Conservation (phyloP, 331 rosid species). For the Arachis monticola region DNA sequence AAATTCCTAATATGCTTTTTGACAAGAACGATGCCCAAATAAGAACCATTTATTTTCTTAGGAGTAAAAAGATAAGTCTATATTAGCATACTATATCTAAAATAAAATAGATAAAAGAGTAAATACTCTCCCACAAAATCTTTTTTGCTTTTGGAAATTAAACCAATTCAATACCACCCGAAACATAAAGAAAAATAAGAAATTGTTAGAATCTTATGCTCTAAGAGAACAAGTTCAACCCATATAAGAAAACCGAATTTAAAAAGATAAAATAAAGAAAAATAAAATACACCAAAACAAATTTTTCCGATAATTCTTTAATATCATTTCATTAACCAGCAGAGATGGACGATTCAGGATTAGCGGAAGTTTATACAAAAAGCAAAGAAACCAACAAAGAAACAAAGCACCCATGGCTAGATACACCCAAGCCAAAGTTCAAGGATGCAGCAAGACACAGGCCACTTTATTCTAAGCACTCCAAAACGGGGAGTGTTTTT, state of each 20-base stretch:
- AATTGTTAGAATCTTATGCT: no score
- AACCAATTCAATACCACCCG: no score
- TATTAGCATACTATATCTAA: no score
- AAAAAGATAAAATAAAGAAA: not conserved
- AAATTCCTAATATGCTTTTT: no score
- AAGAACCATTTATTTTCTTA: no score
- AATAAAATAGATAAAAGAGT: no score
- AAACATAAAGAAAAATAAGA: no score
- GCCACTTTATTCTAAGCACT: slow-evolving; percentile 46
- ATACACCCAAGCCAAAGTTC: slow-evolving; percentile 38
- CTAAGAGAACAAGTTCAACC: not conserved
- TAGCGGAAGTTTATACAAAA: slow-evolving; percentile 10
- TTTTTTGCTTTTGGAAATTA: no score
- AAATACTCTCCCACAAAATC: no score
- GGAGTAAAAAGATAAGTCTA: no score
- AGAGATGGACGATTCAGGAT: slow-evolving; percentile 30
- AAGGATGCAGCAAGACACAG: slow-evolving; percentile 13
- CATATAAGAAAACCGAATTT: not conserved
- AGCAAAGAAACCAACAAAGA: slow-evolving; percentile 18
- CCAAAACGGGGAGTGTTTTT: slow-evolving; percentile 12
- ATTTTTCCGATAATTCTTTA: no score
- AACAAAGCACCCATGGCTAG: slow-evolving; percentile 35
- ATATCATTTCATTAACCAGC: slow-evolving; percentile 29
- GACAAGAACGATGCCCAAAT: no score
- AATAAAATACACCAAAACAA: not conserved